Conservation (phyloP, 2,329 filamentous ascomycete species). For the Colletotrichum cordylinicola region DNA sequence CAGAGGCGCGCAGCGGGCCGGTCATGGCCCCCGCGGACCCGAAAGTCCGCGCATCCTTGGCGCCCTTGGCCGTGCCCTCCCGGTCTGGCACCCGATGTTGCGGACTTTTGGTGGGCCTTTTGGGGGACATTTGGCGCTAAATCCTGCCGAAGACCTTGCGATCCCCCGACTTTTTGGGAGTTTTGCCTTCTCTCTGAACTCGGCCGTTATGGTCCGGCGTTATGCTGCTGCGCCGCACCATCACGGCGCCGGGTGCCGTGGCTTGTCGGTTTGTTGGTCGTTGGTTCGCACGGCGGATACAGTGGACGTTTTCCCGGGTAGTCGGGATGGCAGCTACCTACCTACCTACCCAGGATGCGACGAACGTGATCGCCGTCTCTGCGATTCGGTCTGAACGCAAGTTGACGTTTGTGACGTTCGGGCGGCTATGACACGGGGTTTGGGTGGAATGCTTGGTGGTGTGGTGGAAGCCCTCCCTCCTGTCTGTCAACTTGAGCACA, state of each 20-base stretch:
- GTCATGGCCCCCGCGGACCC: background rate
- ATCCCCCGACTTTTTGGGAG: background rate
- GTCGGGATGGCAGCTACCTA: background rate
- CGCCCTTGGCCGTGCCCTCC: background rate
- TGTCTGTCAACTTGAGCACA: background rate
- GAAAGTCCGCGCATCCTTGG: background rate
- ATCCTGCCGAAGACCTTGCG: conserved; percentile 1
- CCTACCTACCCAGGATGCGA: background rate
- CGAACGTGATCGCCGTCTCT: background rate
- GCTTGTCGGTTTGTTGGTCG: background rate
- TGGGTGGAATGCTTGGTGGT: background rate
- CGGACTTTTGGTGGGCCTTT: background rate
- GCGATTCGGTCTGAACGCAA: background rate
- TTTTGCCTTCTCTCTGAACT: background rate
- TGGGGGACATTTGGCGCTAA: background rate
- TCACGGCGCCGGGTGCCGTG: background rate
- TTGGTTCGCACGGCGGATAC: background rate
- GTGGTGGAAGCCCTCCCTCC: background rate
- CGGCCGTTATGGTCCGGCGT: background rate
- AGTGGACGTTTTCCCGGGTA: background rate
- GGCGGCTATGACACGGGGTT: background rate
- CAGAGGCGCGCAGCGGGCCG: background rate
- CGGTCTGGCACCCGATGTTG: background rate
- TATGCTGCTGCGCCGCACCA: background rate
- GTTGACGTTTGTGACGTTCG: background rate